These are phyloP conservation scores for Dactylellina drechsleri DNA, from an alignment of 2,329 filamentous ascomycete genomes.

Conservation along the genomic window DNA sequence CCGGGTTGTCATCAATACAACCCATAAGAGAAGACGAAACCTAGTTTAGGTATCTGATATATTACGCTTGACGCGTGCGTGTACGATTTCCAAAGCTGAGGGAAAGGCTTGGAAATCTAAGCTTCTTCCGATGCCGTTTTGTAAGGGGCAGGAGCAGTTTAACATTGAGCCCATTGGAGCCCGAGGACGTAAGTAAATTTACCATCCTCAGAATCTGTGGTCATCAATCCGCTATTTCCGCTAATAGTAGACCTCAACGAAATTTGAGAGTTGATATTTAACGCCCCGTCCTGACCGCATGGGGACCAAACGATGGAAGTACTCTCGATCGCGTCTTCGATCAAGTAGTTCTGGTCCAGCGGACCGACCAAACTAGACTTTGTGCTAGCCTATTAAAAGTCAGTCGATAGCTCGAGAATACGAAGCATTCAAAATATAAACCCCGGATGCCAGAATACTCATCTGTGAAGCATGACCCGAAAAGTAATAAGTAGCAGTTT, in stretches of 20 bases:
- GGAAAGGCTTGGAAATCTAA: no score
- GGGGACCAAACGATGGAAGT: slow-evolving; percentile 67
- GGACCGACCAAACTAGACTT: slow-evolving; percentile 63
- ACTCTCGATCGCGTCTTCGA: slow-evolving; percentile 64
- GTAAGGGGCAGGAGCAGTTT: no score
- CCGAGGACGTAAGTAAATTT: slow-evolving; percentile 64
- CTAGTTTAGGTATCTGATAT: no score
- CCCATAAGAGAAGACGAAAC: no score
- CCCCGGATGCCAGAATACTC: background rate
- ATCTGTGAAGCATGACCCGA: slow-evolving; percentile 62
- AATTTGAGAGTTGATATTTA: slow-evolving; percentile 68
- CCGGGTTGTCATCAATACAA: no score
- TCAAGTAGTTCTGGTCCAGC: slow-evolving; percentile 62
- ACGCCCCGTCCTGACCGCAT: slow-evolving; percentile 65
- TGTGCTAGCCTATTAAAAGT: slow-evolving; percentile 28
- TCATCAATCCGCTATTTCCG: slow-evolving; percentile 62
- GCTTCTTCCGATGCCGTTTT: no score
- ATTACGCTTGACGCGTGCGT: no score
- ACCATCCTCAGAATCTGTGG: slow-evolving; percentile 65
- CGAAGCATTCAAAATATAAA: background rate
- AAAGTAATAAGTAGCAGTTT: slow-evolving; percentile 69
- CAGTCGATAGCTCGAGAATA: background rate
- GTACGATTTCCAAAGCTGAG: no score
- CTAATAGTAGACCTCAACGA: slow-evolving; percentile 61
- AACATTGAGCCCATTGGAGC: slow-evolving; percentile 63